Conservation (phyloP, 2,329 filamentous ascomycete species). For the Aspergillaceae sp. region DNA sequence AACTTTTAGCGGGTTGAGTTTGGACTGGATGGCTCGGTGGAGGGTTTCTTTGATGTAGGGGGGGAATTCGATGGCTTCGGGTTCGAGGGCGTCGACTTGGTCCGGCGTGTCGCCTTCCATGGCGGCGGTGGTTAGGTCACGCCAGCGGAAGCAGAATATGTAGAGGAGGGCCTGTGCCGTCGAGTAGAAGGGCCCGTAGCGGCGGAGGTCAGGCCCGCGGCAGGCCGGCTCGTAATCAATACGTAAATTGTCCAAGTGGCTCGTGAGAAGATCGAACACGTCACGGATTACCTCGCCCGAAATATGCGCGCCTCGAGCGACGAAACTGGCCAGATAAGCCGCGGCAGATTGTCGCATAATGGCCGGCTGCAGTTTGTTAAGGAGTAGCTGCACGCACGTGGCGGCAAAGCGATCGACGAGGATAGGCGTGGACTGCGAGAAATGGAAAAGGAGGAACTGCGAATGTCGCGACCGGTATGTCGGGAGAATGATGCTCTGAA, state of each 20-base stretch:
- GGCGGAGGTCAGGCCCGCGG: slow-evolving; percentile 73
- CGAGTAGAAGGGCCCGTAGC: slow-evolving; percentile 78
- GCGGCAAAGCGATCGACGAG: slow-evolving; percentile 77
- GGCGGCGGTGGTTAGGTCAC: slow-evolving; percentile 63
- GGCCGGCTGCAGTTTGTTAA: slow-evolving; percentile 60
- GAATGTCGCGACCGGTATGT: slow-evolving; percentile 88
- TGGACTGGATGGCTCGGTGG: slow-evolving; percentile 70
- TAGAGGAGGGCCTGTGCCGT: slow-evolving; percentile 84
- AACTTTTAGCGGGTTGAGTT: slow-evolving; percentile 89
- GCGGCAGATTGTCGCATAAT: slow-evolving; percentile 75
- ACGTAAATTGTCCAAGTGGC: slow-evolving; percentile 69
- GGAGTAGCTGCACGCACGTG: slow-evolving; percentile 63
- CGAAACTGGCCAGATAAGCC: slow-evolving; percentile 89
- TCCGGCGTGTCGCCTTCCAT: slow-evolving; percentile 47
- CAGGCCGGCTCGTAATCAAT: slow-evolving; percentile 62
- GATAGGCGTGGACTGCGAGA: slow-evolving; percentile 69
- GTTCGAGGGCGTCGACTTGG: slow-evolving; percentile 45
- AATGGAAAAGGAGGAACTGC: slow-evolving; percentile 94
- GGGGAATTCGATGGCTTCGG: slow-evolving; percentile 71
- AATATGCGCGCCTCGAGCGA: slow-evolving; percentile 79
- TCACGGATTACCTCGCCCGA: slow-evolving; percentile 66
- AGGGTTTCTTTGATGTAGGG: slow-evolving; percentile 65
- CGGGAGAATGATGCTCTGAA: slow-evolving; percentile 77
- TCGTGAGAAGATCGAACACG: slow-evolving; percentile 70
- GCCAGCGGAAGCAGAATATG: slow-evolving; percentile 97